Evolutionary conservation across 176 grass and related monocot species (phyloP), one percentile per base, ranked within the genome.

Genomic region (Typha latifolia): DNA sequence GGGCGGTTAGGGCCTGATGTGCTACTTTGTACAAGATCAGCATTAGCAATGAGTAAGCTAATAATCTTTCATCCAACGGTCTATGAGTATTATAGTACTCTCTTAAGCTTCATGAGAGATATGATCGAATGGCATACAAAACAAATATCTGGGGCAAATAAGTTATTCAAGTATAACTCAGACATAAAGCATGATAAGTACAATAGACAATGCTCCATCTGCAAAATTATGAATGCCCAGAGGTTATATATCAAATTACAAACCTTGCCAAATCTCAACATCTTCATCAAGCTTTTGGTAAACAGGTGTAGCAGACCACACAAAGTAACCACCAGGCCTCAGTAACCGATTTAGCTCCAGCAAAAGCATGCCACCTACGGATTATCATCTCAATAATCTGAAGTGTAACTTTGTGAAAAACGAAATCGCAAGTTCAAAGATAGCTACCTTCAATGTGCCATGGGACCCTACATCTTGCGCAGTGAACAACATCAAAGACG

Each of bases 241-340:
- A 55, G 53, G 16, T 8, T 16, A 6, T 57, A 55, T 19, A 55
- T 55, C 53, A 19, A 47, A 29, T 20, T 51, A 80, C 80, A 49
- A 64, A 95, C 90, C 94, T 12, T 72, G 70, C 94, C 94, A 99
- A 69, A 99, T 99, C 81, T 93, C 86, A 26, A 93, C 89, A 66
- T 99, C 89, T 1, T 87, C 85, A 0, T 74, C 67, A 32, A 87
- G 79, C 22, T 87, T 87, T 73, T 99, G 83, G 62, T 99, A 99
- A 3, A 90, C 86, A 4, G 94, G 89, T 18, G 94, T 99, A 50
- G 94, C 94, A 4, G 94, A 93, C 94, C 94, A 99, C 13, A 99
- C 81, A 56, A 99, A 99, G 73, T 93, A 81, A 12, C 94, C 94
- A 2, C 94, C 94, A 9, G 94, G 94, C 2, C 94, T 85, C 49